Base-by-base conservation (phyloP, 148 eudicot genomes). In the Dysphania ambrosioides region DNA sequence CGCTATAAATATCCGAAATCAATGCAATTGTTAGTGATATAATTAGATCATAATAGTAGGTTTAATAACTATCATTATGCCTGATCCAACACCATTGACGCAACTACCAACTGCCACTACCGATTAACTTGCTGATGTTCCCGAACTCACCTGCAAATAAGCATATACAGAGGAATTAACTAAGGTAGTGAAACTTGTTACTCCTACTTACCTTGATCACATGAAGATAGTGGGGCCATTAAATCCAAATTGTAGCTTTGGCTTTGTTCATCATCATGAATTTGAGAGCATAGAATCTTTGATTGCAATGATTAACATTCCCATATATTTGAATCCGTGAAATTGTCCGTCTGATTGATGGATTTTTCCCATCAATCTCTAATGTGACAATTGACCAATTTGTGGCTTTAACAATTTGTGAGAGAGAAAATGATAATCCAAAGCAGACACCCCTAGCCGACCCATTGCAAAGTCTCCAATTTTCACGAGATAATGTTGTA, bases 271-370 rank as follows among this genome's bases (percentile, higher is more conserved):
- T 38, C 42, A 40, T 66, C 77, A 79, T 79, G 78, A 35, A 73
- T 70, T 74, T 72, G 27, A 55, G 78, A 47, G 40, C 29, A 68
- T 41, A 63, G 71, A 75, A 75, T 70, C 66, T 75, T 74, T 74
- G 74, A 61, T 18, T 79, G 72, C 41, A 75, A 79, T 79, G 35
- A 75, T 79, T 76, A 70, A 31, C 32, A 23, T 75, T 49, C 38
- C 71, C 69, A 35, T 47, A 47, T 75, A 38, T 75, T 34, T 29
- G 67, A 79, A 67, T 75, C 51, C 71, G 78, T 70, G 67, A 75
- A 51, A 64, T 70, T 47, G 72, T 75, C 57, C 57, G 41, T 66
- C 27, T 78, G 71, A 70, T 70, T 61, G 62, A 70, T 60, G 30
- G 15, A 73, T 67, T 42, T 73, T 57, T 34, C 71, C 77, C 41